Conservation (phyloP, 2,329 filamentous ascomycete species). For the Pseudogymnoascus verrucosus region DNA sequence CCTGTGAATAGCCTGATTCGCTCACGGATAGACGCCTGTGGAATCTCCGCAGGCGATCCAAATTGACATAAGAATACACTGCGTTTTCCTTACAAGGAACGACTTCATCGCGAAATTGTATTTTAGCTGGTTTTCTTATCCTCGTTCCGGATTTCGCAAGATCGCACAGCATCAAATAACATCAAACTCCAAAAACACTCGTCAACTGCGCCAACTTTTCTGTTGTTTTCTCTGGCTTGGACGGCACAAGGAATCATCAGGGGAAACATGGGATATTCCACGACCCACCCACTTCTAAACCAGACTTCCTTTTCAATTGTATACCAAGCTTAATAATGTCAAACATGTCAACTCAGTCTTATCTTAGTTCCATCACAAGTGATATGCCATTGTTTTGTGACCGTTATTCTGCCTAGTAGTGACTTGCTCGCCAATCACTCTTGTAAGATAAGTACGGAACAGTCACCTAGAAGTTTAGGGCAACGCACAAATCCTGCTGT, state of each 20-base stretch:
- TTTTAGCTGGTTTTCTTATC: neutral
- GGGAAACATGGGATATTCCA: neutral
- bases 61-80: neutral
- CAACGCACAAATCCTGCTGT: too few relatives aligned
- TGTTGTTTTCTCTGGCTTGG: slow-evolving; percentile 2
- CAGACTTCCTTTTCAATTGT: slow-evolving; percentile 1
- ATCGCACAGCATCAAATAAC: slow-evolving; percentile 3
- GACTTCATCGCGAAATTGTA: neutral
- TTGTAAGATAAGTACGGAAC: neutral
- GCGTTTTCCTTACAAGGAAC: neutral
- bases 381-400: neutral
- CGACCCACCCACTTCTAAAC: neutral
- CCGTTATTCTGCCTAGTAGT: neutral
- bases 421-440: neutral
- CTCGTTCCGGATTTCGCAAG: neutral
- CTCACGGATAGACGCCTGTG: neutral
- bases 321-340: slow-evolving; percentile 5
- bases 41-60: neutral
- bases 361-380: neutral
- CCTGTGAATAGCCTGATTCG: slow-evolving; percentile 28
- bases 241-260: neutral
- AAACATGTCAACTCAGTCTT: neutral
- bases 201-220: neutral
- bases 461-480: neutral
- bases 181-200: neutral